Evolutionary conservation across 768 basidiomycete species (phyloP), one percentile per base, ranked within the genome.

Genomic region (Calocybe gangraenosa): DNA sequence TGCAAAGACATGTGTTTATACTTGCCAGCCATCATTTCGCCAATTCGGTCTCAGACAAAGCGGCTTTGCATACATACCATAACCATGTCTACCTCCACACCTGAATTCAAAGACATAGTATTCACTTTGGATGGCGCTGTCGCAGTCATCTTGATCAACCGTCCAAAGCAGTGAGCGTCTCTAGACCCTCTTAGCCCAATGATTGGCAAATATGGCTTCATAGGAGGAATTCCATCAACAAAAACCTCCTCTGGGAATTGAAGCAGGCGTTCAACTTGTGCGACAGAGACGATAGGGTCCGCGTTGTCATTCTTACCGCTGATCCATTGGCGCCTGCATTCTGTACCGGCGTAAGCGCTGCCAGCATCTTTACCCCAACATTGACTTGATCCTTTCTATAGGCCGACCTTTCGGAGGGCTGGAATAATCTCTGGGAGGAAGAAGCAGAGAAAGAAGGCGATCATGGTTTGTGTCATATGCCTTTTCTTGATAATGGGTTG

Each of bases 231-330:
- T 72, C 68, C 6, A 72, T 73, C 54, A 62, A 55, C 19, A 41
- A 31, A 2, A 49, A 43, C 9, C 48, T 78, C 10, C 56, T 60
- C 19, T 20, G 57, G 0, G 76, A 79, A 11, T 53, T 78, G 30
- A 59, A 69, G 25, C 58, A 69, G 35, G 66, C 65, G 1, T 78
- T 76, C 48, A 67, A 67, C 15, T 52, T 75, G 2, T 67, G 68
- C 15, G 76, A 79, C 62, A 64, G 59, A 37, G 79, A 80, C 46
- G 78, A 79, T 51, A 68, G 73, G 31, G 72, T 80, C 17, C 68
- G 71, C 30, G 78, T 65, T 0, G 69, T 79, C 14, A 65, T 80
- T 15, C 51, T 78, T 30, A 79, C 77, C 2, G 72, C 78, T 0
- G 77, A 79, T 37, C 70, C 63, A 39, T 69, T 64, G 7, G 74